Base-by-base conservation (phyloP, 768 basidiomycete species). In the Lepiota brunneoincarnata region DNA sequence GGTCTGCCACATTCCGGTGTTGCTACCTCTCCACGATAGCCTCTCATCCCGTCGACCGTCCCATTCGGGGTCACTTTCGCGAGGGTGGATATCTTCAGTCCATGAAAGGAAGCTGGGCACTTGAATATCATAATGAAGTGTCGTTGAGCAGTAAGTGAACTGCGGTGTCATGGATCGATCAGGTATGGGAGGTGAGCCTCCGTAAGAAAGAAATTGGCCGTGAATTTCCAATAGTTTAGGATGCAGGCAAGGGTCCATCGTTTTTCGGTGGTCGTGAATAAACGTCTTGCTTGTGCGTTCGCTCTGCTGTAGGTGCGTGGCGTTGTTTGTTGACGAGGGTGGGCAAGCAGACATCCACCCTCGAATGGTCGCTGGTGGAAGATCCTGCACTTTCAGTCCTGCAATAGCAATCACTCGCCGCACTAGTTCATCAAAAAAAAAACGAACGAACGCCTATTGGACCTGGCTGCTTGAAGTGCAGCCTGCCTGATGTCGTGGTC, bases 1-100 rank as follows among this genome's bases (percentile, higher is more conserved):
- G 23, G 67, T 59, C 18, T 74, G 69, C 31, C 61, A 62, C 40
- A 79, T 82, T n/a, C 88, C 88, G 0, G 86, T 87, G 28, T 80
- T 87, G 35, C 77, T 81, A 0, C 88, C 88, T 44, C 87, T 73
- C 88, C 88, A 91, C 35, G 79, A 69, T 18, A 89, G 51, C 17
- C 77, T 67, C 37, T 83, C 78, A 62, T 85, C 76, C 0, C 65
- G 52, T 67, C 86, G 89, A 39, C 77, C 67, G 21, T 82, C 78
- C 87, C 87, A 91, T 0, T 71, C 72, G 10, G 81, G 74, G 62
- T 86, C 80, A 55, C 82, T 73, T 7, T 66, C 67, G 1, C 64
- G 62, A 5, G 71, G 60, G 7, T 56, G 55, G 1, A 67, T 52
- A 11, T 73, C 72, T 6, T 67, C 69, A 0, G 64, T 37, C 76